These are phyloP conservation scores for Exophiala sp. DNA, from an alignment of 2,329 filamentous ascomycete genomes.

Conservation along the genomic window DNA sequence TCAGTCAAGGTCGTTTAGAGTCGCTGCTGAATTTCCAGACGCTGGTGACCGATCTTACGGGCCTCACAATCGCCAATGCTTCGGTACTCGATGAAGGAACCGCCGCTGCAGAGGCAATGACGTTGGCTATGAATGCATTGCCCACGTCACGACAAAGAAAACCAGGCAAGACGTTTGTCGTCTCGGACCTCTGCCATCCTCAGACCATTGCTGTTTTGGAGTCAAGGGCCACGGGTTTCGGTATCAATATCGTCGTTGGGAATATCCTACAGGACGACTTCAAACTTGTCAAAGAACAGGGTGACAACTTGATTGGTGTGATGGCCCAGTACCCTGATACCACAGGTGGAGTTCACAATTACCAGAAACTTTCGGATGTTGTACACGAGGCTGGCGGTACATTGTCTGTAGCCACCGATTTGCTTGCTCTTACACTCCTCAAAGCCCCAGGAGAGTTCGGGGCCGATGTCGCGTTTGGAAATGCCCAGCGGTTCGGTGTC, in stretches of 20 bases:
- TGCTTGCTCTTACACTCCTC: slow-evolving; percentile 77
- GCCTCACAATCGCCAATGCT: slow-evolving; percentile 80
- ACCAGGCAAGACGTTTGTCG: slow-evolving; percentile 71
- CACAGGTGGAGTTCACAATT: slow-evolving; percentile 71
- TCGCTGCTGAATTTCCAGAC: slow-evolving; percentile 95
- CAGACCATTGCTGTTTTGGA: slow-evolving; percentile 79
- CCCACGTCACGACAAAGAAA: slow-evolving; percentile 66
- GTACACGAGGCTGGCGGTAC: slow-evolving; percentile 73
- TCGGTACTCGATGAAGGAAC: slow-evolving; percentile 87
- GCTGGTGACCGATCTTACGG: slow-evolving; percentile 80
- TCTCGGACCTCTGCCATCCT: slow-evolving; percentile 74
- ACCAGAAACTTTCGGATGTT: slow-evolving; percentile 63
- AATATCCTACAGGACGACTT: slow-evolving; percentile 63
- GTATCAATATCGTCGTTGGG: slow-evolving; percentile 67
- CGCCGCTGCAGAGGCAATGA: slow-evolving; percentile 93
- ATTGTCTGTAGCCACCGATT: slow-evolving; percentile 81
- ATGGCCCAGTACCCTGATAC: slow-evolving; percentile 95
- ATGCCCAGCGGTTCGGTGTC: slow-evolving; percentile 83
- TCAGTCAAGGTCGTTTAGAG: slow-evolving; percentile 89
- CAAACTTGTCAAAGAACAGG: slow-evolving; percentile 64
- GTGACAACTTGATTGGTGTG: slow-evolving; percentile 78
- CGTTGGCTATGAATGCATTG: slow-evolving; percentile 73
- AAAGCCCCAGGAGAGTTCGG: slow-evolving; percentile 91
- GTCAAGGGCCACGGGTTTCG: slow-evolving; percentile 85
- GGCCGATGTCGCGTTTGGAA: slow-evolving; percentile 91